Evolutionary conservation across 2,329 filamentous ascomycete genomes (phyloP).

Genomic region (Verticillium dahliae): DNA sequence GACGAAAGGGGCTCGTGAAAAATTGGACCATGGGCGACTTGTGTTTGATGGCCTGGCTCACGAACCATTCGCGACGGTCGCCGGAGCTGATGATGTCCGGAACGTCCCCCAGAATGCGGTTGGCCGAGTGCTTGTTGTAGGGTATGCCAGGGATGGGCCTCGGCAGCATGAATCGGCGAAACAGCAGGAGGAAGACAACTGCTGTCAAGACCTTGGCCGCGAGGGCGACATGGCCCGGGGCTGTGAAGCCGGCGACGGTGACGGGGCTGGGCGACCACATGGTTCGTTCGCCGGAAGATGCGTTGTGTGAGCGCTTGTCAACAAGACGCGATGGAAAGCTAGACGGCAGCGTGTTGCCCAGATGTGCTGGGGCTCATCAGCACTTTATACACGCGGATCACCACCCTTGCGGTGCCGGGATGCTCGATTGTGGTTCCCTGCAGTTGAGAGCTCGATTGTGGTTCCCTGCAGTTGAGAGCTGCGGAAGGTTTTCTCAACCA

Average conservation of each 20-base stretch:
- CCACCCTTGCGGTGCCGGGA: too few relatives aligned
- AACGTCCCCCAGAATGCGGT: slow-evolving; percentile 15
- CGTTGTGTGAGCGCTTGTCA: too few relatives aligned
- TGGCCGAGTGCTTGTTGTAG: slow-evolving; percentile 14
- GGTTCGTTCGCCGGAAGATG: neutral
- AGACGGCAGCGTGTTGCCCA: too few relatives aligned
- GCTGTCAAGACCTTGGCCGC: neutral
- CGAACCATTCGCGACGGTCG: slow-evolving; percentile 18
- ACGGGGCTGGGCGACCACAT: neutral
- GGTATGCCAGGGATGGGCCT: slow-evolving; percentile 21
- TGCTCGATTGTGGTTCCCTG: too few relatives aligned
- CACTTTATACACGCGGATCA: too few relatives aligned
- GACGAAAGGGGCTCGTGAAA: slow-evolving; percentile 23
- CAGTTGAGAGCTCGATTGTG: too few relatives aligned
- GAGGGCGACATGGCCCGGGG: neutral
- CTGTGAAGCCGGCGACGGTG: neutral
- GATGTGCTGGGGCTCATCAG: too few relatives aligned
- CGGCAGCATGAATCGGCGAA: slow-evolving; percentile 10
- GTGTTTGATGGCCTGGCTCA: slow-evolving; percentile 17
- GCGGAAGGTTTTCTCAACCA: too few relatives aligned
- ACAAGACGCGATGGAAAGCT: too few relatives aligned
- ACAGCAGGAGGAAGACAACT: neutral
- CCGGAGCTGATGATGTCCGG: slow-evolving; percentile 1
- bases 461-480: too few relatives aligned
- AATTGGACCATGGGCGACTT: slow-evolving; percentile 22